Percentiles rank a stretch among this genome's conserved stretches.
Evolutionary conservation across 75 land plant genomes (phyloP).

Genomic region (Selaginella moellendorffii): DNA sequence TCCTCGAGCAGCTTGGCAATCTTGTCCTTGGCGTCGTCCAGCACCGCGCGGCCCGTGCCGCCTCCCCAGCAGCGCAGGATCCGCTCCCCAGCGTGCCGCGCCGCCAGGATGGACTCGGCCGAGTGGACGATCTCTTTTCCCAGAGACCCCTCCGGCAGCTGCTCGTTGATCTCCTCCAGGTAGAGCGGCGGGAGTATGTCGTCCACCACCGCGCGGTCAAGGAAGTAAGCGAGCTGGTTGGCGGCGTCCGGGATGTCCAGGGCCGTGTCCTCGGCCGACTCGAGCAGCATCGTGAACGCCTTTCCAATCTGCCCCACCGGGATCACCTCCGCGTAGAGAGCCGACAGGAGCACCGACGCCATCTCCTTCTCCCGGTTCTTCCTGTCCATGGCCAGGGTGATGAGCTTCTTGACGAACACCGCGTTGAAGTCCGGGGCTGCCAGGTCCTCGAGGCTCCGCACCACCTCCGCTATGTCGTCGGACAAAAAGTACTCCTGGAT

Average conservation of each 20-base stretch:
- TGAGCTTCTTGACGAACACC: constrained; percentile 57
- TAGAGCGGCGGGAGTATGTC: constrained; percentile 77
- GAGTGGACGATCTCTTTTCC: constrained; percentile 66
- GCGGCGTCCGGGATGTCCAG: constrained; percentile 83
- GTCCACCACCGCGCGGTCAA: constrained; percentile 89
- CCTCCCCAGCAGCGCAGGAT: constrained; percentile 90
- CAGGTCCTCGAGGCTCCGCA: constrained; percentile 72
- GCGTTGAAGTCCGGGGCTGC: constrained; percentile 63
- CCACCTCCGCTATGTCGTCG: constrained; percentile 85
- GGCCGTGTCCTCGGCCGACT: constrained; percentile 85
- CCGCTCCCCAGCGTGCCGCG: constrained; percentile 93
- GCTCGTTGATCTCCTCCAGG: constrained; percentile 60
- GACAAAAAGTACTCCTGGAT: constrained; percentile 85
- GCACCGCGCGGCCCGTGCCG: constrained; percentile 83
- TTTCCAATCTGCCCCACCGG: constrained; percentile 51
- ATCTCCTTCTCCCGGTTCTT: constrained; percentile 80
- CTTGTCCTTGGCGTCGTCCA: constrained; percentile 97
- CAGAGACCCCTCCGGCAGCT: constrained; percentile 44
- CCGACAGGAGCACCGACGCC: constrained; percentile 67
- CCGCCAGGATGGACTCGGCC: constrained; percentile 53
- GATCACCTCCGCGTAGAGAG: constrained; percentile 53
- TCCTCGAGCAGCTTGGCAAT: constrained; percentile 79
- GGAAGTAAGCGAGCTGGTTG: constrained; percentile 69
- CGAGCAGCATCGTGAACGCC: constrained; percentile 68
- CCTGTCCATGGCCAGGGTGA: constrained; percentile 76